Evolutionary conservation across 2,329 filamentous ascomycete genomes (phyloP).

Genomic region (Neonectria hederae): DNA sequence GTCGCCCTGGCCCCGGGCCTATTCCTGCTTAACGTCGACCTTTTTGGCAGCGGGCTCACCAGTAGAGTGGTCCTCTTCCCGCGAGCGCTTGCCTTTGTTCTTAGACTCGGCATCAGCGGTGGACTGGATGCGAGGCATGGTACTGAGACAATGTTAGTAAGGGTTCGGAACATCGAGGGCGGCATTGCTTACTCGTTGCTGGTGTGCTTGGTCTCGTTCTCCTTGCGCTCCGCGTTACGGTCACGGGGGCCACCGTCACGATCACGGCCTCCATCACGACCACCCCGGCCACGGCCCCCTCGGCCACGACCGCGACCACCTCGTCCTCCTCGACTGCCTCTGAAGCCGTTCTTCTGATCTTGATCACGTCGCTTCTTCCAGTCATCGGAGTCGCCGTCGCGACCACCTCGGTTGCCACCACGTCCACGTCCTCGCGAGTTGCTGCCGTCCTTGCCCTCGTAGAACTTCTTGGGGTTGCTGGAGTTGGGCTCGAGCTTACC

Average conservation of each 20-base stretch:
- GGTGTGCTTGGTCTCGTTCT: constrained; percentile 40
- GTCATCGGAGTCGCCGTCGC: constrained; percentile 58
- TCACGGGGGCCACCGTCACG: constrained; percentile 39
- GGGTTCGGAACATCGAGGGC: neutral
- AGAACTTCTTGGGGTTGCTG: constrained; percentile 56
- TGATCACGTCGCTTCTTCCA: constrained; percentile 72
- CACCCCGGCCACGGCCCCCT: constrained; percentile 54
- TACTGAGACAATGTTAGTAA: constrained; percentile 33
- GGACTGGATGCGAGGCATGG: constrained; percentile 55
- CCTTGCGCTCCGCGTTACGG: constrained; percentile 31
- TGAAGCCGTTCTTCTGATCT: constrained; percentile 69
- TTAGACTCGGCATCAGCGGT: constrained; percentile 50
- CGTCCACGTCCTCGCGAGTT: constrained; percentile 52
- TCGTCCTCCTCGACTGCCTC: constrained; percentile 54
- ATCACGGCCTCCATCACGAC: constrained; percentile 51
- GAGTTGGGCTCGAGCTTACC: constrained; percentile 72
- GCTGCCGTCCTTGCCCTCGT: constrained; percentile 57
- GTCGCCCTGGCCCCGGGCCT: constrained; percentile 17
- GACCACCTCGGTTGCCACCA: constrained; percentile 50
- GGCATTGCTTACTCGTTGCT: constrained; percentile 39
- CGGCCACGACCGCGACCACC: constrained; percentile 56
- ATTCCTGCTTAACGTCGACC: constrained; percentile 62
- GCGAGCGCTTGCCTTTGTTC: constrained; percentile 62
- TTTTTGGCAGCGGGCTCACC: constrained; percentile 68
- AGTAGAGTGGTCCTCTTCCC: constrained; percentile 59